Conservation (phyloP, 2,329 filamentous ascomycete species). For the Aspergillus niger region DNA sequence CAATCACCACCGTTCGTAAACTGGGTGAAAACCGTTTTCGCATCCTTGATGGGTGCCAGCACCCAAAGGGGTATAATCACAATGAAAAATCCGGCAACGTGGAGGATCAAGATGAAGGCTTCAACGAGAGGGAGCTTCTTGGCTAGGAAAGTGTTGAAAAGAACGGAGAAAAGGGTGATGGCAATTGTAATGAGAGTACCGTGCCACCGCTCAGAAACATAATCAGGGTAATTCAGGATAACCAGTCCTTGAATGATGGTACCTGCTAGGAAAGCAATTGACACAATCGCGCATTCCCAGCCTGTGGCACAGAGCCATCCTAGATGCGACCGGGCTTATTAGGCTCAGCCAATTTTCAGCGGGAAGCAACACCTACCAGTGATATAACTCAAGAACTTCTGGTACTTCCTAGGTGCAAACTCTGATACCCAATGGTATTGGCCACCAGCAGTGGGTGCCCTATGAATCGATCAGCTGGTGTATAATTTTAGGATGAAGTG, state of each 20-base stretch:
- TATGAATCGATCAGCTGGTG: conserved; percentile 4
- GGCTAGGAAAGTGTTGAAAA: conserved; percentile 54
- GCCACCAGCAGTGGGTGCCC: conserved; percentile 40
- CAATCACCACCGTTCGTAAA: conserved; percentile 42
- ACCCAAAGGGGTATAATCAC: conserved; percentile 42
- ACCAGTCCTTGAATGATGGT: conserved; percentile 39
- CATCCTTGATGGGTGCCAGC: conserved; percentile 28
- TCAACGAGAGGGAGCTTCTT: conserved; percentile 53
- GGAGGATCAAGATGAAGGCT: conserved; percentile 52
- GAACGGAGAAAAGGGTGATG: conserved; percentile 48
- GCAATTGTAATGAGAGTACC: not conserved
- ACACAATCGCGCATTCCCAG: conserved; percentile 39
- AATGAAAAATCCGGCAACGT: conserved; percentile 49
- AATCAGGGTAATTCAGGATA: conserved; percentile 32
- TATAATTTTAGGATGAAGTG: not conserved
- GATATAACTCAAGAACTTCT: conserved; percentile 40
- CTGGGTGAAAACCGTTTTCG: conserved; percentile 13
- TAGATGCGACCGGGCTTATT: conserved; percentile 10
- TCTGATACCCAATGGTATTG: conserved; percentile 46
- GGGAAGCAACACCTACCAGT: conserved; percentile 27
- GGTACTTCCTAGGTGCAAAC: conserved; percentile 34
- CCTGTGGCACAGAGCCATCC: conserved; percentile 42
- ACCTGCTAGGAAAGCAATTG: conserved; percentile 35
- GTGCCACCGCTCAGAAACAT: conserved; percentile 39
- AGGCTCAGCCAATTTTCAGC: not conserved